Percentiles rank a stretch among this genome's conserved stretches.
These are phyloP conservation scores for Cubamyces sp. DNA, from an alignment of 768 basidiomycete genomes.

Conservation along the genomic window DNA sequence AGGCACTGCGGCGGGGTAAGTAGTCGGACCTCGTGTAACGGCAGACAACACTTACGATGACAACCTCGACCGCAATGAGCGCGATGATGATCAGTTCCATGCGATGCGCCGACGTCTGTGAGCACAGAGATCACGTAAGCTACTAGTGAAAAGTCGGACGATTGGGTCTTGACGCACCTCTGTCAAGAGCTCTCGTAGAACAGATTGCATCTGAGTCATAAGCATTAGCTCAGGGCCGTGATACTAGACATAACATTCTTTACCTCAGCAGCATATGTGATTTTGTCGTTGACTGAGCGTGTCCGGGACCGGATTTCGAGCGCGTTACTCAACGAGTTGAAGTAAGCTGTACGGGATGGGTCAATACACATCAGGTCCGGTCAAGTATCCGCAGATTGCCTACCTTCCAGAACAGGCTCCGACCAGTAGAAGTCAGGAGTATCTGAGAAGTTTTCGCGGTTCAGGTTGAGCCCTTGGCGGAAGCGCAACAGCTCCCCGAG, in stretches of 20 bases:
- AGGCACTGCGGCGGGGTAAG: slow-evolving; percentile 53
- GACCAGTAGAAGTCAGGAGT: slow-evolving; percentile 95
- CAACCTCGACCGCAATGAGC: slow-evolving; percentile 93
- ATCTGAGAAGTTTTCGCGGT: slow-evolving; percentile 86
- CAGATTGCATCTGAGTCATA: slow-evolving; percentile 70
- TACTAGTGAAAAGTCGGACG: neutral
- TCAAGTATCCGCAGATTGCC: slow-evolving; percentile 26
- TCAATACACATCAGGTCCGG: neutral
- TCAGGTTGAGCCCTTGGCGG: slow-evolving; percentile 89
- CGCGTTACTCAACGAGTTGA: slow-evolving; percentile 82
- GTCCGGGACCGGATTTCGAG: slow-evolving; percentile 87
- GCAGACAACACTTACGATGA: slow-evolving; percentile 62
- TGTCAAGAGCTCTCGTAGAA: slow-evolving; percentile 84
- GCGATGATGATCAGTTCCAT: slow-evolving; percentile 97
- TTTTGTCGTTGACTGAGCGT: slow-evolving; percentile 86
- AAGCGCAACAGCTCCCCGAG: slow-evolving; percentile 91
- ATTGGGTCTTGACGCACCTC: slow-evolving; percentile 53
- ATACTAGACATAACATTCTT: slow-evolving; percentile 3
- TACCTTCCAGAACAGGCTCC: slow-evolving; percentile 87
- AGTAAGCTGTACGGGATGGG: slow-evolving; percentile 57
- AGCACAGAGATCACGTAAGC: neutral
- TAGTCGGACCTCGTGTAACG: neutral
- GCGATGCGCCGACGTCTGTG: slow-evolving; percentile 81
- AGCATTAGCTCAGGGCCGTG: too few species aligned
- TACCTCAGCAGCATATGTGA: slow-evolving; percentile 85